A percentile compares a stretch with the other conserved stretches of the same genome.
Conservation (phyloP, 441 rosid genomes). For the Corymbia citriodora region DNA sequence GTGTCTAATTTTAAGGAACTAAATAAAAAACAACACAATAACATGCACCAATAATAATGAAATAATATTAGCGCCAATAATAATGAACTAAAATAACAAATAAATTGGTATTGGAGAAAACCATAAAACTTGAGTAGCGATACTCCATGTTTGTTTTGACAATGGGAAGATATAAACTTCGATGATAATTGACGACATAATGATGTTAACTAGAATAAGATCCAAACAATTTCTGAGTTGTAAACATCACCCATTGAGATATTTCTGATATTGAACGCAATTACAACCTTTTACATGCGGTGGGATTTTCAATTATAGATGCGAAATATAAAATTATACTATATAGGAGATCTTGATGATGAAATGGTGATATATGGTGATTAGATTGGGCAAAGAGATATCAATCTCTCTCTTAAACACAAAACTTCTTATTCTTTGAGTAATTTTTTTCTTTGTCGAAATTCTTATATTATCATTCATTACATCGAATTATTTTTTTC, state of each 20-base stretch:
- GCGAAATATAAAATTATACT: background rate
- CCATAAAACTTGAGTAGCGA: too few relatives aligned
- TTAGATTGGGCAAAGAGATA: background rate
- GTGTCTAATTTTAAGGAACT: background rate
- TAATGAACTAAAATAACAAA: too few relatives aligned
- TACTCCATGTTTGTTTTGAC: background rate
- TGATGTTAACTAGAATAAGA: background rate
- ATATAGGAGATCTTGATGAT: background rate
- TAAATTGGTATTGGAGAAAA: background rate
- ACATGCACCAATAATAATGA: background rate
- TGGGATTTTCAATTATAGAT: background rate
- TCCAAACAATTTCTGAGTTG: background rate
- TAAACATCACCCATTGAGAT: background rate
- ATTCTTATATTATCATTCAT: background rate
- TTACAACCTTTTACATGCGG: background rate
- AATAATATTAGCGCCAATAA: too few relatives aligned
- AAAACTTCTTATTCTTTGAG: too few relatives aligned
- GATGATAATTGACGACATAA: too few relatives aligned
- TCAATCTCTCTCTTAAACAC: background rate
- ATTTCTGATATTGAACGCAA: fast-evolving
- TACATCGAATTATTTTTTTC: background rate
- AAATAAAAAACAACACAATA: too few relatives aligned
- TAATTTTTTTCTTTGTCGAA: too few relatives aligned
- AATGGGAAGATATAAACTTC: background rate
- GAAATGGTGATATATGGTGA: background rate